Evolutionary conservation across 805 yeast genomes (phyloP).

Genomic region (Starmerella gropengiesseri): DNA sequence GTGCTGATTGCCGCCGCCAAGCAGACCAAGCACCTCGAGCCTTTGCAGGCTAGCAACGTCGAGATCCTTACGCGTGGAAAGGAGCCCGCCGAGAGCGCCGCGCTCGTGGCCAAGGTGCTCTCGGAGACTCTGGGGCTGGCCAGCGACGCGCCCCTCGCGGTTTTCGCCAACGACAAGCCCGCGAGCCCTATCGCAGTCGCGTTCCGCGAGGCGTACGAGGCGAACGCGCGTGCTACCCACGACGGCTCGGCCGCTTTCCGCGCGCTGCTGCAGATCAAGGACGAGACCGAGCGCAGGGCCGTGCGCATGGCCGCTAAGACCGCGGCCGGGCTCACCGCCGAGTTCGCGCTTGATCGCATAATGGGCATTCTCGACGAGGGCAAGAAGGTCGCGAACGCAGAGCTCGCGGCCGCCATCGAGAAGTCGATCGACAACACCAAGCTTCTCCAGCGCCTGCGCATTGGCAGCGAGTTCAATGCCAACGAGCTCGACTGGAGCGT

Average conservation of each 20-base stretch:
- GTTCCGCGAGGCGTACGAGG: constrained; percentile 32
- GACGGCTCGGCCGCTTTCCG: constrained; percentile 49
- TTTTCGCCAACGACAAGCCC: constrained; percentile 63
- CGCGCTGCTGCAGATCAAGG: constrained; percentile 59
- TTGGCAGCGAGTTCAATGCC: constrained; percentile 62
- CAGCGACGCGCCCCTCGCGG: constrained; percentile 45
- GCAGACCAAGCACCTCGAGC: constrained; percentile 68
- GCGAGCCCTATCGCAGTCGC: constrained; percentile 67
- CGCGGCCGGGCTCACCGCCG: constrained; percentile 62
- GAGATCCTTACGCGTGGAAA: constrained; percentile 67
- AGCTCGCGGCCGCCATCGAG: constrained; percentile 66
- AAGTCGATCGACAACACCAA: constrained; percentile 69
- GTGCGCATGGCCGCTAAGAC: constrained; percentile 64
- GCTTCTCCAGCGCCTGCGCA: constrained; percentile 49
- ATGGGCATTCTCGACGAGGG: constrained; percentile 81
- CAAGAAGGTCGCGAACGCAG: constrained; percentile 56
- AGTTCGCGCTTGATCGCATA: constrained; percentile 77
- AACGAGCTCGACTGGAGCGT: constrained; percentile 84
- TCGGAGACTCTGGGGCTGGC: constrained; percentile 26
- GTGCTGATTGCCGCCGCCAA: constrained; percentile 68
- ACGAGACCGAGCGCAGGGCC: constrained; percentile 58
- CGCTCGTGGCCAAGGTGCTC: constrained; percentile 49
- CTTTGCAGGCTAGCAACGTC: constrained; percentile 40
- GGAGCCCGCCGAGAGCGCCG: constrained; percentile 64
- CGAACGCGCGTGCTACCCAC: constrained; percentile 22